Conservation (phyloP, 148 eudicot genomes). For the Pharnaceum exiguum region DNA sequence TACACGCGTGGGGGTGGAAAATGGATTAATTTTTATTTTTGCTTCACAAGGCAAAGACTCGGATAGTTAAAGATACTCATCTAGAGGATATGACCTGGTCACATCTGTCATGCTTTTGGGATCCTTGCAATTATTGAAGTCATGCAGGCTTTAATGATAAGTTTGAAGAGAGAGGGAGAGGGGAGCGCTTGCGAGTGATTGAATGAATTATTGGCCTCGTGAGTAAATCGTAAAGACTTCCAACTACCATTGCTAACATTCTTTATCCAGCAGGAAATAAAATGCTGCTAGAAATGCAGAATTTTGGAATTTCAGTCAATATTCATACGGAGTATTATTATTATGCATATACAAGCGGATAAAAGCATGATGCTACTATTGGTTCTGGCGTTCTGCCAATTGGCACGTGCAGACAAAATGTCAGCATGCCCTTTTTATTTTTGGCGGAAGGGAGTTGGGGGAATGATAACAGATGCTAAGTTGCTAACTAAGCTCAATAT, state of each 20-base stretch:
- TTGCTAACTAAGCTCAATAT: too few species aligned
- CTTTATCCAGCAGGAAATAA: background rate
- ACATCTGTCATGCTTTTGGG: constrained; percentile 71
- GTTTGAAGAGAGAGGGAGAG: background rate
- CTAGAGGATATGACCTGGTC: constrained; percentile 32
- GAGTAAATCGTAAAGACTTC: constrained; percentile 11
- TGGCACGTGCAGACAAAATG: too few species aligned
- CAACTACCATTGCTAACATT: constrained; percentile 6
- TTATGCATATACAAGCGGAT: too few species aligned
- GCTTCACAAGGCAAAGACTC: background rate
- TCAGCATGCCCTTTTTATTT: too few species aligned
- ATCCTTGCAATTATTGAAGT: constrained; percentile 69
- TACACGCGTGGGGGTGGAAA: constrained; percentile 8
- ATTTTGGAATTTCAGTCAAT: too few species aligned
- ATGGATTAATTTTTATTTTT: background rate
- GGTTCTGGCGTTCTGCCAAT: too few species aligned
- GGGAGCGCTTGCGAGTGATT: background rate
- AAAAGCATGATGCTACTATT: too few species aligned
- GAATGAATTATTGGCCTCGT: constrained; percentile 26
- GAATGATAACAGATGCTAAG: too few species aligned
- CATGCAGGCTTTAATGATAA: constrained; percentile 65
- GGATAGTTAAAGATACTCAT: constrained; percentile 6
- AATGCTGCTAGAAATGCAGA: background rate
- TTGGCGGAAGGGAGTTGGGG: too few species aligned
- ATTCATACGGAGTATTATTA: too few species aligned